These are phyloP conservation scores for Backusella tuberculispora DNA, from an alignment of 192 early-diverging fungal genomes.

Conservation along the genomic window DNA sequence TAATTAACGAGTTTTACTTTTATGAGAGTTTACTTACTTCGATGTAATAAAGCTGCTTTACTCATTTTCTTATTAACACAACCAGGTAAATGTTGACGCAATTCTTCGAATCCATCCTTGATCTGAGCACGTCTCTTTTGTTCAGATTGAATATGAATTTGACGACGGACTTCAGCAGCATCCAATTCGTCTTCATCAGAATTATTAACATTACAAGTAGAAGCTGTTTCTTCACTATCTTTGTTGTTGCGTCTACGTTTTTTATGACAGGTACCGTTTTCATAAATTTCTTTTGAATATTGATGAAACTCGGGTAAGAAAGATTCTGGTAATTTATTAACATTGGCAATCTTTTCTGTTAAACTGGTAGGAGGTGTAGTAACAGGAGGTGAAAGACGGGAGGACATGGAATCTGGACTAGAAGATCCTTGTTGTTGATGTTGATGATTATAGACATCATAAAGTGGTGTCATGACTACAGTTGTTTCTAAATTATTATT, in stretches of 20 bases:
- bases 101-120: conserved; percentile 48
- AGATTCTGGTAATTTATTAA: conserved; percentile 36
- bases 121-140: conserved; percentile 52
- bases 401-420: conserved; percentile 20
- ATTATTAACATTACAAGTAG: neutral
- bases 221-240: neutral
- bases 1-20: no score
- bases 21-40: conserved; percentile 37
- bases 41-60: conserved; percentile 45
- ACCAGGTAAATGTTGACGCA: conserved; percentile 43
- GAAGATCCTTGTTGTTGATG: conserved; percentile 5
- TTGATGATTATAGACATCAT: conserved; percentile 16
- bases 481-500: conserved; percentile 12
- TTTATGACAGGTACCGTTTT: conserved; percentile 33
- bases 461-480: conserved; percentile 16
- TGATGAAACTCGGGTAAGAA: conserved; percentile 41
- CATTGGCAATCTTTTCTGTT: conserved; percentile 45
- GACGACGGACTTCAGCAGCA: conserved; percentile 45
- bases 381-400: conserved; percentile 20
- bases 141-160: conserved; percentile 51
- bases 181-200: conserved; percentile 28
- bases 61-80: conserved; percentile 46
- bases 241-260: conserved; percentile 19
- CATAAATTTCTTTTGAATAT: conserved; percentile 42
- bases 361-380: conserved; percentile 11